Evolutionary conservation across 306 rosid species (phyloP).

Genomic region (Quercus cerris): DNA sequence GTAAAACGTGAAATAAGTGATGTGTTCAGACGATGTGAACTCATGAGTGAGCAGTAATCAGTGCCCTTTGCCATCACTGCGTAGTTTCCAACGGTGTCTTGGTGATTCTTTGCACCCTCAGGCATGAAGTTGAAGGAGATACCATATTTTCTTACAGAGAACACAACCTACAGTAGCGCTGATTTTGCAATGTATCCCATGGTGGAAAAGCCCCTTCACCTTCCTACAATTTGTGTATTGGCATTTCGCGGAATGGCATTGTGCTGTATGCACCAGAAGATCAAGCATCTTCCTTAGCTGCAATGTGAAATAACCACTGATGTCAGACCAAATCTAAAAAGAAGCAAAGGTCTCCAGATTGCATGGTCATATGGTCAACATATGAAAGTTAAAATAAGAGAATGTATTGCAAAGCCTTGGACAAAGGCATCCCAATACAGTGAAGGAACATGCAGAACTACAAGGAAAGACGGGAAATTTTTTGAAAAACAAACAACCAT

Average conservation of each 20-base stretch:
- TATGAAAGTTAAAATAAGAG: not conserved
- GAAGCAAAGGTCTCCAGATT: not conserved
- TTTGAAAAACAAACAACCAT: not conserved
- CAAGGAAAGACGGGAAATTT: not conserved
- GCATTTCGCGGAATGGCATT: constrained; percentile 83
- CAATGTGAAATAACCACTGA: constrained; percentile 26
- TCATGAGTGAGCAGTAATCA: no score
- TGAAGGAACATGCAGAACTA: not conserved
- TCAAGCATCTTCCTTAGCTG: constrained; percentile 96
- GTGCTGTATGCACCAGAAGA: constrained; percentile 92
- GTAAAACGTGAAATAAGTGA: no score
- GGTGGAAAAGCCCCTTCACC: constrained; percentile 96
- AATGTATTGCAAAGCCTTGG: not conserved
- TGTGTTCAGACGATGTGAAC: rapidly evolving
- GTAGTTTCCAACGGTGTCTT: constrained; percentile 27
- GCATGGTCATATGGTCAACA: not conserved
- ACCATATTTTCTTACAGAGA: constrained; percentile 97
- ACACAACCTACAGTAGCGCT: constrained; percentile 93
- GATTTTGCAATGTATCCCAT: constrained; percentile 84
- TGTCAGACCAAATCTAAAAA: constrained; percentile 14
- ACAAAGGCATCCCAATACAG: not conserved
- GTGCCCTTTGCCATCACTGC: constrained; percentile 20
- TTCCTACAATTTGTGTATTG: constrained; percentile 94
- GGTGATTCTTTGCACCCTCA: constrained; percentile 86
- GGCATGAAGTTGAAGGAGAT: constrained; percentile 95